Evolutionary conservation across 2,329 filamentous ascomycete genomes (phyloP).

Genomic region (Aureobasidium mangrovei): DNA sequence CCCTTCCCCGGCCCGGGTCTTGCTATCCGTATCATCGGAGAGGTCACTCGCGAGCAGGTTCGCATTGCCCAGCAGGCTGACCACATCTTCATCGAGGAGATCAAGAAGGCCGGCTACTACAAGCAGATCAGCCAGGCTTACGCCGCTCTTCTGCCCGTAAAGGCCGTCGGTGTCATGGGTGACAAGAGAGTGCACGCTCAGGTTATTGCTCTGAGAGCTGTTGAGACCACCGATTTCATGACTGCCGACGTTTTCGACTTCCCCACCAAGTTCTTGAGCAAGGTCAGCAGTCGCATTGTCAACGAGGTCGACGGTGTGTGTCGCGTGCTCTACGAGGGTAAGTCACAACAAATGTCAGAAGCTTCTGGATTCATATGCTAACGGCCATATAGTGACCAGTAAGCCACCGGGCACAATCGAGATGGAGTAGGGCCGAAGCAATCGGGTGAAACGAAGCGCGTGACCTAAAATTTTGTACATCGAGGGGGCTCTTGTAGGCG

Average conservation of each 20-base stretch:
- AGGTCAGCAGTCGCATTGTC: slow-evolving; percentile 58
- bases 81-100: slow-evolving; percentile 68
- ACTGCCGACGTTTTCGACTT: slow-evolving; percentile 63
- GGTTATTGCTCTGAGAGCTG: slow-evolving; percentile 53
- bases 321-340: slow-evolving; percentile 60
- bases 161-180: slow-evolving; percentile 59
- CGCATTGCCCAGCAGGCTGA: slow-evolving; percentile 72
- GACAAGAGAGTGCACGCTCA: slow-evolving; percentile 60
- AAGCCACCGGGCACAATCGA: slow-evolving; percentile 67
- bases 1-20: slow-evolving; percentile 70
- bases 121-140: slow-evolving; percentile 62
- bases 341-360: slow-evolving; percentile 27
- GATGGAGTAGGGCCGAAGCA: slow-evolving; percentile 48
- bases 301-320: slow-evolving; percentile 68
- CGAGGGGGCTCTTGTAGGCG: slow-evolving; percentile 1
- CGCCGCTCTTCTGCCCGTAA: slow-evolving; percentile 57
- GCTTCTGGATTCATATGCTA: slow-evolving; percentile 7
- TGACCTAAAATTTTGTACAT: slow-evolving; percentile 4
- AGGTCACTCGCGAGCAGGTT: slow-evolving; percentile 71
- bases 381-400: slow-evolving; percentile 42
- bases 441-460: slow-evolving; percentile 5
- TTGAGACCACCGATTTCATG: slow-evolving; percentile 64
- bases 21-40: slow-evolving; percentile 72
- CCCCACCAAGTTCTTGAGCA: slow-evolving; percentile 54
- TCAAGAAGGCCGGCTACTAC: slow-evolving; percentile 63